These are phyloP conservation scores for Stagonosporopsis cucurbitacearum DNA, from an alignment of 2,329 filamentous ascomycete species.

Conservation along the genomic window DNA sequence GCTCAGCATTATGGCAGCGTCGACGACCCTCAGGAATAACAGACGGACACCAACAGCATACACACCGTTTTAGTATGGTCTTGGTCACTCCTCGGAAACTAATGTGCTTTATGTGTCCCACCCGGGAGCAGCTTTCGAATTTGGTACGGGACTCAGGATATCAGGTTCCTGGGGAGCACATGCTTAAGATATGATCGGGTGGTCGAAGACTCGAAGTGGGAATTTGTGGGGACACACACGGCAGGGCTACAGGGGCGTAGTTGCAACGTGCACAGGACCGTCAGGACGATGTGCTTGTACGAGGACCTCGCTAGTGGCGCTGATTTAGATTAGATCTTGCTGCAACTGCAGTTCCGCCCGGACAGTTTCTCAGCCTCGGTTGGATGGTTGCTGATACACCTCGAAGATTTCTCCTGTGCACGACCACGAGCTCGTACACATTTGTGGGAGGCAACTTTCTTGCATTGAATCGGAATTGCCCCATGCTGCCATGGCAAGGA, in stretches of 20 bases:
- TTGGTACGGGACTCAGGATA: slow-evolving; percentile 1
- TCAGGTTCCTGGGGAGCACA: slow-evolving; percentile 6
- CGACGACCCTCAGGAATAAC: slow-evolving; percentile 1
- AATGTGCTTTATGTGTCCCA: background rate
- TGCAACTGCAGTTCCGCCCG: background rate
- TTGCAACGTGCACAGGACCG: slow-evolving; percentile 19
- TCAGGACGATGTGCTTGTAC: slow-evolving; percentile 14
- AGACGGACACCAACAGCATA: slow-evolving; percentile 2
- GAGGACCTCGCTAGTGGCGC: slow-evolving; percentile 3
- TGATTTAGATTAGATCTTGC: background rate
- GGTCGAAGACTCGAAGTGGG: slow-evolving; percentile 5
- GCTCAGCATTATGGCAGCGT: background rate
- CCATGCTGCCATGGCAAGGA: background rate
- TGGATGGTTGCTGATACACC: background rate
- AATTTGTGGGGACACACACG: slow-evolving; percentile 14
- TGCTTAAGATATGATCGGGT: slow-evolving; percentile 9
- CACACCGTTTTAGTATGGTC: background rate
- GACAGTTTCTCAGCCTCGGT: background rate
- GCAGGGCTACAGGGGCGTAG: slow-evolving; percentile 13
- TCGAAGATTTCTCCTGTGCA: background rate
- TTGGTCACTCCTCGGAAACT: background rate
- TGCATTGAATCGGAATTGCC: background rate
- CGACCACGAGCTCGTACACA: background rate
- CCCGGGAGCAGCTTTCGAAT: background rate
- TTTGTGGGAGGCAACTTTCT: background rate